Evolutionary conservation across 129 eudicot species (phyloP), one percentile per base, ranked within the genome.

Genomic region (Scalesia atractyloides): DNA sequence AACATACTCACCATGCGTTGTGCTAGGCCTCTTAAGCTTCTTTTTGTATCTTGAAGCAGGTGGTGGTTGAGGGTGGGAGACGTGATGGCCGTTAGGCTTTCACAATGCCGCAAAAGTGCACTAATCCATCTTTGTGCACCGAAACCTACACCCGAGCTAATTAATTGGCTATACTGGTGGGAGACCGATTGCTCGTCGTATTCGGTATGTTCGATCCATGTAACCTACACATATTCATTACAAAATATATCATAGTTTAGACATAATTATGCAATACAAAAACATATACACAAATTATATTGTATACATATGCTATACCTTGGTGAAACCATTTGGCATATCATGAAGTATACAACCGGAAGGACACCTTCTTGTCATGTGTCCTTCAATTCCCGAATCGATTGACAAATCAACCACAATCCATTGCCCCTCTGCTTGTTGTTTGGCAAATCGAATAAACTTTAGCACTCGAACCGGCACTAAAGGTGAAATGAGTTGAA

Each of bases 341-440:
- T 87, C 95, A 57, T 90, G 89, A 49, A 90, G 66, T 15, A 90
- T 33, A 72, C 83, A 90, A 12, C 95, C 97, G 9, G 95, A 90
- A 66, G 97, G 95, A 54, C 79, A 83, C 83, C 91, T 87, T 77
- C 91, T 74, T 22, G 84, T 81, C 53, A 75, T 46, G 14, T 39
- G 24, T 44, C 80, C 81, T 33, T 87, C 87, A 22, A 65, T 68
- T 5, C 69, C 64, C 37, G 73, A 44, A 19, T 85, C 84, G 16
- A 85, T 70, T 51, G 97, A 90, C 67, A 90, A 83, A 37, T 87
- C 95, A 57, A 85, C 97, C 69, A 90, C 89, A 44, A 71, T 84
- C 97, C 97, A 90, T 50, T 82, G 34, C 48, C 84, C 84, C 47
- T 87, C 87, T 7, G 78, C 84, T 54, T 77, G 86, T 37, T 85